Percentiles rank a stretch among this genome's conserved stretches.
Evolutionary conservation across 805 yeast genomes (phyloP).

Genomic region (Saturnispora kantuleensis): DNA sequence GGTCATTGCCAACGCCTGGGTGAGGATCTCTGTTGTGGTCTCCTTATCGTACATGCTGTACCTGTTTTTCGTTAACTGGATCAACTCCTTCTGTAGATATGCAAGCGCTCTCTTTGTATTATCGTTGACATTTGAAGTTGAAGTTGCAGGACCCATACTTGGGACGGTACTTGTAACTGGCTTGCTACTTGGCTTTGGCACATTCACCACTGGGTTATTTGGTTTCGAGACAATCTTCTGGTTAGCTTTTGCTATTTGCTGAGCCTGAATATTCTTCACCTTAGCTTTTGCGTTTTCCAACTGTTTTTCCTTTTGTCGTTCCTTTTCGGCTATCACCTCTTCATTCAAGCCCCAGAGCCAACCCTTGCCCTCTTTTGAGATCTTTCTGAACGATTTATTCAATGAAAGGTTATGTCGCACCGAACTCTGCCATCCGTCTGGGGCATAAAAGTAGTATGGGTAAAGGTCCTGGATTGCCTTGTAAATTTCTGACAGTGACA

Average conservation of each 20-base stretch:
- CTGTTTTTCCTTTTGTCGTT: slow-evolving; percentile 53
- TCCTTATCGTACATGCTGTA: slow-evolving; percentile 63
- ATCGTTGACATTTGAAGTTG: slow-evolving; percentile 23
- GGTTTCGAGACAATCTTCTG: slow-evolving; percentile 1
- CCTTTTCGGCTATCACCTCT: slow-evolving; percentile 72
- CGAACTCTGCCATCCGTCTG: slow-evolving; percentile 96
- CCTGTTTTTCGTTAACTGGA: slow-evolving; percentile 67
- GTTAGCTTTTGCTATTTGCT: slow-evolving; percentile 7
- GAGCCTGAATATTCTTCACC: slow-evolving; percentile 13
- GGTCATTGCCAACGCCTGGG: slow-evolving; percentile 88
- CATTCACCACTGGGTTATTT: background rate
- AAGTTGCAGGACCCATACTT: background rate
- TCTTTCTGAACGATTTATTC: slow-evolving; percentile 75
- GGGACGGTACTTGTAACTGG: slow-evolving; percentile 1
- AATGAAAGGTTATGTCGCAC: slow-evolving; percentile 83
- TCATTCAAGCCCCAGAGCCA: slow-evolving; percentile 94
- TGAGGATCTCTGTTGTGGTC: slow-evolving; percentile 72
- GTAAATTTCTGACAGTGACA: slow-evolving; percentile 77
- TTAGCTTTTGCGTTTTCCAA: slow-evolving; percentile 42
- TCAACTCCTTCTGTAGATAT: slow-evolving; percentile 77
- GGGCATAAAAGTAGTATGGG: slow-evolving; percentile 88
- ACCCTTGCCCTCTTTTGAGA: slow-evolving; percentile 82
- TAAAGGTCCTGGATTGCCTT: slow-evolving; percentile 77
- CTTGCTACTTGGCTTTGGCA: too few species aligned
- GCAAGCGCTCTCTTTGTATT: slow-evolving; percentile 69